Percentiles rank a stretch among this genome's conserved stretches.
These are phyloP conservation scores for Lasiosphaeriaceae sp. DNA, from an alignment of 495 filamentous ascomycete genomes.

Conservation along the genomic window DNA sequence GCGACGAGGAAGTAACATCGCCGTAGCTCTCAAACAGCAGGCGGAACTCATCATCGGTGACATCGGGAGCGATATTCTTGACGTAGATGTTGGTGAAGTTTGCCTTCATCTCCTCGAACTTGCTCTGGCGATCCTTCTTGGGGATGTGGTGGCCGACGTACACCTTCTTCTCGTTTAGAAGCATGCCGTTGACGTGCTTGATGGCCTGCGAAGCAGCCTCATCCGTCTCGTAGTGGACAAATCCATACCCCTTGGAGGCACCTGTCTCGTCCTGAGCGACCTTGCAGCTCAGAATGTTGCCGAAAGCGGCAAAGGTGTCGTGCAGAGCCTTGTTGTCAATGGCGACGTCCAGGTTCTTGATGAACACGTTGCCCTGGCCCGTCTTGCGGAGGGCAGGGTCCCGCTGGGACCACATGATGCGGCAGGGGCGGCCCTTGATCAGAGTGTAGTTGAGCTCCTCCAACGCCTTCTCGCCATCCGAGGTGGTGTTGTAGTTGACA, in stretches of 20 bases:
- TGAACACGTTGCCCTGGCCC: slow-evolving; percentile 99
- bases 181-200: slow-evolving; percentile 99
- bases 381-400: slow-evolving; percentile 99
- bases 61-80: slow-evolving; percentile 92
- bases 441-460: slow-evolving; percentile 99
- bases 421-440: slow-evolving; percentile 98
- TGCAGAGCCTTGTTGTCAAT: slow-evolving; percentile 99
- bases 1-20: slow-evolving; percentile 91
- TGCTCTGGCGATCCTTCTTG: slow-evolving; percentile 99
- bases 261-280: slow-evolving; percentile 95
- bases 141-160: slow-evolving; percentile 99
- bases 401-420: slow-evolving; percentile 99
- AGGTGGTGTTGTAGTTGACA: slow-evolving; percentile 98
- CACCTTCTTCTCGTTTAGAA: slow-evolving; percentile 99
- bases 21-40: slow-evolving; percentile 86
- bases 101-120: slow-evolving; percentile 99
- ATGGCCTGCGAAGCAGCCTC: slow-evolving; percentile 96
- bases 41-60: slow-evolving; percentile 90
- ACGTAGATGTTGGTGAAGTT: slow-evolving; percentile 99
- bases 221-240: slow-evolving; percentile 99
- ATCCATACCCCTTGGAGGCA: slow-evolving; percentile 97
- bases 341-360: slow-evolving; percentile 98
- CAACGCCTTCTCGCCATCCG: slow-evolving; percentile 94
- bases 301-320: slow-evolving; percentile 98
- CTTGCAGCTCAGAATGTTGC: slow-evolving; percentile 99